phyloP scores from a whole-genome alignment of 2,329 filamentous ascomycete genomes.

The Myriosclerotinia duriaeana region DNA sequence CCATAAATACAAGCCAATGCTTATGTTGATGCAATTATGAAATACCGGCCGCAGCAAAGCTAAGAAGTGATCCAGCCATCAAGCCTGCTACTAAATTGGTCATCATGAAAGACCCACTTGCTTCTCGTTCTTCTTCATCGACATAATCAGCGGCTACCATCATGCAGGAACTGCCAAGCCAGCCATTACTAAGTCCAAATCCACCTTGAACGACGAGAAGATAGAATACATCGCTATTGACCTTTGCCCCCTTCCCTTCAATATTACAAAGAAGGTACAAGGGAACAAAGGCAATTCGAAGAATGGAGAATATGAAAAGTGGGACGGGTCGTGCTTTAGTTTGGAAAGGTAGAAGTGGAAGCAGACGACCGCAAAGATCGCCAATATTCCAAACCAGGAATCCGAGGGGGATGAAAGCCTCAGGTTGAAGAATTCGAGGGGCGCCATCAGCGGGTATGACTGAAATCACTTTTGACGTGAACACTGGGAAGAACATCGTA shows the following conservation, averaged over 20 bases:
- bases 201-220: slow-evolving; percentile 76
- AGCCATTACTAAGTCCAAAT: slow-evolving; percentile 86
- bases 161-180: slow-evolving; percentile 84
- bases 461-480: slow-evolving; percentile 68
- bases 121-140: slow-evolving; percentile 77
- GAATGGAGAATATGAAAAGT: slow-evolving; percentile 66
- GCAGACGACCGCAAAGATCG: slow-evolving; percentile 74
- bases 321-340: slow-evolving; percentile 61
- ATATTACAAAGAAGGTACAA: slow-evolving; percentile 91
- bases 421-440: slow-evolving; percentile 63
- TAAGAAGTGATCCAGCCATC: slow-evolving; percentile 81
- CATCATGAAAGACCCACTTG: slow-evolving; percentile 91
- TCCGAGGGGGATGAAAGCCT: slow-evolving; percentile 82
- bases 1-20: slow-evolving; percentile 8
- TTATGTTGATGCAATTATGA: slow-evolving; percentile 10
- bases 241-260: slow-evolving; percentile 67
- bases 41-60: slow-evolving; percentile 65
- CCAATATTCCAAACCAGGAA: slow-evolving; percentile 95
- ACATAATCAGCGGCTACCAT: slow-evolving; percentile 85
- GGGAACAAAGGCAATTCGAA: slow-evolving; percentile 71
- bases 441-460: slow-evolving; percentile 46
- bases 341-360: slow-evolving; percentile 58
- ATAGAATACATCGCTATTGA: slow-evolving; percentile 86
- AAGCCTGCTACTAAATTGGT: slow-evolving; percentile 83
- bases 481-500: slow-evolving; percentile 95